phyloP scores from a whole-genome alignment of 768 basidiomycete species.

The Collybiopsis confluens region DNA sequence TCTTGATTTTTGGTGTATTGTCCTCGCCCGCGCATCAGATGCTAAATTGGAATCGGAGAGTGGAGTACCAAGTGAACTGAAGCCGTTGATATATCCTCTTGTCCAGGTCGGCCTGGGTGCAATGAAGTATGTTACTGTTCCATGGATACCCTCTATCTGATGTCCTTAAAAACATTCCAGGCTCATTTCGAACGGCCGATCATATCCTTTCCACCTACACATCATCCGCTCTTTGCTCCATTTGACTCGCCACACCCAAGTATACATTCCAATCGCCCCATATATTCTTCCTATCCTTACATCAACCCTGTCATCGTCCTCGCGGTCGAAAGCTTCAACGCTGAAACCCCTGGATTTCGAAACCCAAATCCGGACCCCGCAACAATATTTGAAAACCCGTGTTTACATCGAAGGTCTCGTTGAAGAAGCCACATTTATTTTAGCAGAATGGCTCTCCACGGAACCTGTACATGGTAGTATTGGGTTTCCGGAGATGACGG shows the following conservation, averaged over 20 bases:
- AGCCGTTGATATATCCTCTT: conserved; percentile 89
- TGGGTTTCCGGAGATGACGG: conserved; percentile 88
- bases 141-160: conserved; percentile 7
- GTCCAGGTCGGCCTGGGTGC: conserved; percentile 93
- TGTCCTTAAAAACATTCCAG: conserved; percentile 37
- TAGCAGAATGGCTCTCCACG: conserved; percentile 80
- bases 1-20: conserved; percentile 93
- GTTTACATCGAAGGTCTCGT: conserved; percentile 78
- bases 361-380: conserved; percentile 79
- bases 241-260: conserved; percentile 76
- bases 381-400: conserved; percentile 83
- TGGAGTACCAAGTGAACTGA: conserved; percentile 69
- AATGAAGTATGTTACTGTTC: conserved; percentile 64
- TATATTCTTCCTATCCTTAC: conserved; percentile 85
- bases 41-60: conserved; percentile 46
- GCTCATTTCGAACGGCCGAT: conserved; percentile 85
- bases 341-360: conserved; percentile 89
- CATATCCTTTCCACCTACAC: conserved; percentile 93
- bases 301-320: conserved; percentile 59
- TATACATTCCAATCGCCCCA: conserved; percentile 84
- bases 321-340: conserved; percentile 79
- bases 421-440: conserved; percentile 75
- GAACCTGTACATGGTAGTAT: conserved; percentile 73
- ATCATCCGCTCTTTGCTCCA: conserved; percentile 84
- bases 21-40: conserved; percentile 79